Evolutionary conservation across 1,284 basidiomycete genomes (phyloP).

Genomic region (Boletellus sp.): DNA sequence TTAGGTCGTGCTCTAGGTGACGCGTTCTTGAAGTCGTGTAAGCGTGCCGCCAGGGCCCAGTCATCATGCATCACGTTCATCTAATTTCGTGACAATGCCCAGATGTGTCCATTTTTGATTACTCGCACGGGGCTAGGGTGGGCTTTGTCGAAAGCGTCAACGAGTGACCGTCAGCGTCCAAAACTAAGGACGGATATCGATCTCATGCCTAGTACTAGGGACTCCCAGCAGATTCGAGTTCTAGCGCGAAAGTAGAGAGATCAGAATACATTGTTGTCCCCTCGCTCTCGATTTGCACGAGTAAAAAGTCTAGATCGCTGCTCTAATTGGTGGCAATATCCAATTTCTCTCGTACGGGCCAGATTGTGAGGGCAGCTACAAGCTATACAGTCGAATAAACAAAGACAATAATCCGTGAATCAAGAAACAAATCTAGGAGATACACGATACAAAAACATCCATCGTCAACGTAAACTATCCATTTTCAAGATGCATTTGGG

Average conservation of each 20-base stretch:
- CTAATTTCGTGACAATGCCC: conserved; percentile 3
- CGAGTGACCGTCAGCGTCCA: not conserved
- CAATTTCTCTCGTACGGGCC: not conserved
- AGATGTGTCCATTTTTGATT: conserved; percentile 64
- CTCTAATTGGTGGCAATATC: too few relatives aligned
- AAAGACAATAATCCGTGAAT: too few relatives aligned
- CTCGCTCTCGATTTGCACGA: too few relatives aligned
- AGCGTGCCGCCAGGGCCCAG: conserved; percentile 20
- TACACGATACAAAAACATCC: conserved; percentile 5
- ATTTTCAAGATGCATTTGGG: not conserved
- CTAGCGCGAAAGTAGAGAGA: too few relatives aligned
- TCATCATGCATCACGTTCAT: not conserved
- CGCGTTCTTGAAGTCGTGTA: conserved; percentile 70
- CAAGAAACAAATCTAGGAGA: not conserved
- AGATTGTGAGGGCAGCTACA: not conserved
- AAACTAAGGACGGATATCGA: not conserved
- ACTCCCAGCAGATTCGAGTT: not conserved
- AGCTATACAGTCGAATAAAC: not conserved
- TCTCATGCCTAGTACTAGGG: not conserved
- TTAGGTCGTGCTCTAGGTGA: conserved; percentile 38
- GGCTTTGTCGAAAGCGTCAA: conserved; percentile 61
- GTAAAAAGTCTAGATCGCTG: too few relatives aligned
- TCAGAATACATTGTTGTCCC: too few relatives aligned
- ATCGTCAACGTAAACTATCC: not conserved
- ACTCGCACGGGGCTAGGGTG: conserved; percentile 50